Base-by-base conservation (phyloP, 257 asterid species). In the Solanum clarkiae region DNA sequence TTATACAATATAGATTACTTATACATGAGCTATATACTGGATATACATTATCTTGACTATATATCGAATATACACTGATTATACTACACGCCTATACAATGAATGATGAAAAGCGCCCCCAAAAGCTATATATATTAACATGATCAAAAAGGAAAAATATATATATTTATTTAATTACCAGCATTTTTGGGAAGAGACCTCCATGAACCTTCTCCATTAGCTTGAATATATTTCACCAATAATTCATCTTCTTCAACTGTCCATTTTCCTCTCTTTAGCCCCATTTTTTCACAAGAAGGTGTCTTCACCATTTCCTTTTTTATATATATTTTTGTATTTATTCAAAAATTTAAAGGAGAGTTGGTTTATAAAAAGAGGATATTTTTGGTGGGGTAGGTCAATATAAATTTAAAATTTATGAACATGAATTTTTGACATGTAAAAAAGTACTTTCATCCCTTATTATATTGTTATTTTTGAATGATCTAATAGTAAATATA, bases 161-260 rank as follows among this genome's bases (percentile, higher is more conserved):
- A 9, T n/a, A 6, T 54, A 11, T 55, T 55, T 6, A 16, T 81
- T 44, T 14, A 60, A 36, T 11, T 87, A 92, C 97, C 97, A 72
- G 97, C 97, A 87, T 91, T 92, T 75, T 91, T 90, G 85, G 97
- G 97, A 62, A 93, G 84, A 29, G 96, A 90, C 86, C 94, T 91
- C 96, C 96, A 93, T 1, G 91, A 90, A 74, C 96, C 95, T 85
- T 93, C 94, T n/a, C 97, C 97, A 86, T 93, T 86, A 62, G 80
- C 89, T 84, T 89, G 69, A 14, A 93, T 92, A 62, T 90, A 92
- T 13, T 89, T 91, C 40, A 83, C 70, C 11, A 93, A 92, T 16
- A 85, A 79, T 5, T 91, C 92, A 85, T 93, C 97, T 91, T 93
- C 97, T 85, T 93, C 97, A 0, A 86, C 81, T 3, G 94, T 91